Conservation (phyloP, 2,329 filamentous ascomycete genomes). For the Aspergillus hortae region DNA sequence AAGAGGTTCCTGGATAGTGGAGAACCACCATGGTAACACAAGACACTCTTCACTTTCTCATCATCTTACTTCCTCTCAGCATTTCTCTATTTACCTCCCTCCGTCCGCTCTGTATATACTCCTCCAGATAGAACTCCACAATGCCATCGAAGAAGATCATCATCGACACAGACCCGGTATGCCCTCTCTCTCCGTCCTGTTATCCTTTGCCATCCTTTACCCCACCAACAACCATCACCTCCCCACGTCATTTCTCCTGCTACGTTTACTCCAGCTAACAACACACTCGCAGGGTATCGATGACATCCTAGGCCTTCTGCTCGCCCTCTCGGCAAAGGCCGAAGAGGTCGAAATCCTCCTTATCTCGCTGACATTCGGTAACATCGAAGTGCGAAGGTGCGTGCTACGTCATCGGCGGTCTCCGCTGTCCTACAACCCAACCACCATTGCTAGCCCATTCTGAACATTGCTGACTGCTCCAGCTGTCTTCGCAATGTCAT, state of each 20-base stretch:
- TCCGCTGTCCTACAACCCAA: neutral
- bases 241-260: neutral
- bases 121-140: neutral
- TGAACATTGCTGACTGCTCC: neutral
- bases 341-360: slow-evolving; percentile 84
- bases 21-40: too few relatives aligned
- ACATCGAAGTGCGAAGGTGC: slow-evolving; percentile 80
- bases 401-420: slow-evolving; percentile 12
- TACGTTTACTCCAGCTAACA: neutral
- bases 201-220: neutral
- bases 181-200: neutral
- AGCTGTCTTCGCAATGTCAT: slow-evolving; percentile 87
- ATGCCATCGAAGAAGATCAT: slow-evolving; percentile 65
- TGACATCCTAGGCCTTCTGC: slow-evolving; percentile 81
- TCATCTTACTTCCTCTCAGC: too few relatives aligned
- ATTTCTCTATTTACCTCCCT: neutral
- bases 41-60: too few relatives aligned
- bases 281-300: slow-evolving; percentile 63
- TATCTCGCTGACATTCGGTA: slow-evolving; percentile 89
- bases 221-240: neutral
- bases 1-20: neutral
- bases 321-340: slow-evolving; percentile 75
- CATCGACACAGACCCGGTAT: slow-evolving; percentile 91
- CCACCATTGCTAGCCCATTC: neutral
- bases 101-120: neutral